Conservation (phyloP, 345 rosid species). For the Reutealis trisperma region DNA sequence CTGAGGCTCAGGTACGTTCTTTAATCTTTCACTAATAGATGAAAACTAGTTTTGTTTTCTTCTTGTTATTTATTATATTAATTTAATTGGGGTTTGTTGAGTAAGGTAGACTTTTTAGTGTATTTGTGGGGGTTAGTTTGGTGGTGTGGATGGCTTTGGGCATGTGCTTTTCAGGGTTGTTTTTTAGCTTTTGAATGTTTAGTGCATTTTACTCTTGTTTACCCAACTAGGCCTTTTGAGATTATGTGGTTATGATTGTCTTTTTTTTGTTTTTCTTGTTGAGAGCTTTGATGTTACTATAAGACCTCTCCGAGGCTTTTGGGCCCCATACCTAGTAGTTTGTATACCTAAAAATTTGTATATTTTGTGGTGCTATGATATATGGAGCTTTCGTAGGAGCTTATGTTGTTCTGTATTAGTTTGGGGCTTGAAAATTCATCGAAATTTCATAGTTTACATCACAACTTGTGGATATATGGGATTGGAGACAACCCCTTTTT, state of each 20-base stretch:
- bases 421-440: conserved; percentile 23
- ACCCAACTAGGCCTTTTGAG: conserved; percentile 21
- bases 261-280: conserved; percentile 15
- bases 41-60: background rate
- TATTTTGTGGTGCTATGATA: conserved; percentile 11
- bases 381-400: conserved; percentile 24
- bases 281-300: conserved; percentile 25
- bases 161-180: conserved; percentile 21
- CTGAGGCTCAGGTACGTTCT: conserved; percentile 75
- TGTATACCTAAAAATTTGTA: conserved; percentile 10
- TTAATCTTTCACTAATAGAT: background rate
- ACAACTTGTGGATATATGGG: conserved; percentile 1
- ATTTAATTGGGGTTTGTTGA: conserved; percentile 12
- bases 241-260: conserved; percentile 23
- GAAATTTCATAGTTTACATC: conserved; percentile 17
- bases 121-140: conserved; percentile 19
- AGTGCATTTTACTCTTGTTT: conserved; percentile 20
- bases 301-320: conserved; percentile 16
- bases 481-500: background rate
- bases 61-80: background rate
- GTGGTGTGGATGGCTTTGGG: conserved; percentile 13
- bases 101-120: conserved; percentile 4
- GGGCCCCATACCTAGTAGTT: conserved; percentile 41
- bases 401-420: conserved; percentile 22
- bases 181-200: conserved; percentile 29